Evolutionary conservation across 208 protist species (phyloP).

Genomic region (Wallacemonas sp.): DNA sequence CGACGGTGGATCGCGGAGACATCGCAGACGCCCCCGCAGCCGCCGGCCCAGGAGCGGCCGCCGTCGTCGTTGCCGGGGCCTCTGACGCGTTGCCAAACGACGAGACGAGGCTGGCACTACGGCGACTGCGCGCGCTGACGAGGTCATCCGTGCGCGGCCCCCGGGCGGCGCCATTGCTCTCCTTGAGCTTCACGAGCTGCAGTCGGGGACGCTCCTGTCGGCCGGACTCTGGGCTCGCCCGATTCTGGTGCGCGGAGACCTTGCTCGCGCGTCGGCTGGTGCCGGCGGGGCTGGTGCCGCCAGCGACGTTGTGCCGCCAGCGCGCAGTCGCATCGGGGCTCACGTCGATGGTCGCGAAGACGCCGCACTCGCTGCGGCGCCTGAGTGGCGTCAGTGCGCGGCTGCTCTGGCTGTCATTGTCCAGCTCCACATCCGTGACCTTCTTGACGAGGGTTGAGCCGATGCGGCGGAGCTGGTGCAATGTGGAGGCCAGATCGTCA

Average conservation of each 20-base stretch:
- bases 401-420: conserved; percentile 11
- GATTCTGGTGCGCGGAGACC: too few relatives aligned
- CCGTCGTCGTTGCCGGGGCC: too few relatives aligned
- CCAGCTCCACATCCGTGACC: conserved; percentile 11
- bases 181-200: conserved; percentile 4
- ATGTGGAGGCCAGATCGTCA: conserved; percentile 11
- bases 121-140: background rate
- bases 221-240: background rate
- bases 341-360: conserved; percentile 8
- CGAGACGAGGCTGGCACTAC: conserved; percentile 11
- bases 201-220: background rate
- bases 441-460: conserved; percentile 6
- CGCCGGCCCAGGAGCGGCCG: too few relatives aligned
- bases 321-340: conserved; percentile 15
- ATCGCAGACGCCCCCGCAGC: too few relatives aligned
- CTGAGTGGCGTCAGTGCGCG: background rate
- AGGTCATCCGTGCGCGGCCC: too few relatives aligned
- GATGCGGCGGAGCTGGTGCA: conserved; percentile 14
- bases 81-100: too few relatives aligned
- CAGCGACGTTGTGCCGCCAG: conserved; percentile 8
- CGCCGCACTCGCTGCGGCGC: conserved; percentile 9
- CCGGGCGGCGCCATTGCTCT: background rate
- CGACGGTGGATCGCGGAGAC: too few relatives aligned
- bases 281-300: background rate
- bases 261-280: background rate